Conservation (phyloP, 2,329 filamentous ascomycete genomes). For the Fusarium sp. region DNA sequence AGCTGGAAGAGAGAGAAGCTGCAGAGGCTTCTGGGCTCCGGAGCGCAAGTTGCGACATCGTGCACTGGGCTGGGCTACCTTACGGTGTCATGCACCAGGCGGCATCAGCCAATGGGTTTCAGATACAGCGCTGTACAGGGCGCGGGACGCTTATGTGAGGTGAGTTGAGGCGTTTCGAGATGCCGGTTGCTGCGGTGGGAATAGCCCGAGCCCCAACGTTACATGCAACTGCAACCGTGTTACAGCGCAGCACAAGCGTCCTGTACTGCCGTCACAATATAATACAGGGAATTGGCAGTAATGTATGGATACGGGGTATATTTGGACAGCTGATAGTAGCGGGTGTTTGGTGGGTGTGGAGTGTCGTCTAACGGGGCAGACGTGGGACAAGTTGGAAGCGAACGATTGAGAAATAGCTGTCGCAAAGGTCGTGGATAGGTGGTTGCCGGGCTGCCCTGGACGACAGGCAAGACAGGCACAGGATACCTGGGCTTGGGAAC, state of each 20-base stretch:
- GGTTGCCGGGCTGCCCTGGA: conserved; percentile 29
- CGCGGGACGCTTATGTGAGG: conserved; percentile 34
- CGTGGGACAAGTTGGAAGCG: conserved; percentile 25
- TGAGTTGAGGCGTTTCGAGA: conserved; percentile 47
- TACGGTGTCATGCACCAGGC: conserved; percentile 47
- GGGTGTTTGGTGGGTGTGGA: conserved; percentile 27
- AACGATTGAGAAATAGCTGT: conserved; percentile 27
- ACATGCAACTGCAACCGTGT: conserved; percentile 39
- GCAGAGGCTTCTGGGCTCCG: conserved; percentile 54
- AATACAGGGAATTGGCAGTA: conserved; percentile 13
- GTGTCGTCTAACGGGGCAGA: background rate
- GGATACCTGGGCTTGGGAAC: conserved; percentile 15
- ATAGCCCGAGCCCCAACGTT: conserved; percentile 40
- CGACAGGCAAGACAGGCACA: conserved; percentile 15
- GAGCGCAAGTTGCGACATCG: conserved; percentile 64
- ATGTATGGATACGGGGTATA: conserved; percentile 12
- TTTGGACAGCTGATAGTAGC: conserved; percentile 19
- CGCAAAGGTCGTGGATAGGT: conserved; percentile 20
- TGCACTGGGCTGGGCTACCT: conserved; percentile 48
- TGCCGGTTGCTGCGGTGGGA: conserved; percentile 43
- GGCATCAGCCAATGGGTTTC: conserved; percentile 43
- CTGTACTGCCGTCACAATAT: background rate
- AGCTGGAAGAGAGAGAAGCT: conserved; percentile 30
- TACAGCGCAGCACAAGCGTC: conserved; percentile 26
- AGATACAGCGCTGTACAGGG: conserved; percentile 19